Evolutionary conservation across 2,329 filamentous ascomycete genomes (phyloP).

Genomic region (Cercospora citrullina): DNA sequence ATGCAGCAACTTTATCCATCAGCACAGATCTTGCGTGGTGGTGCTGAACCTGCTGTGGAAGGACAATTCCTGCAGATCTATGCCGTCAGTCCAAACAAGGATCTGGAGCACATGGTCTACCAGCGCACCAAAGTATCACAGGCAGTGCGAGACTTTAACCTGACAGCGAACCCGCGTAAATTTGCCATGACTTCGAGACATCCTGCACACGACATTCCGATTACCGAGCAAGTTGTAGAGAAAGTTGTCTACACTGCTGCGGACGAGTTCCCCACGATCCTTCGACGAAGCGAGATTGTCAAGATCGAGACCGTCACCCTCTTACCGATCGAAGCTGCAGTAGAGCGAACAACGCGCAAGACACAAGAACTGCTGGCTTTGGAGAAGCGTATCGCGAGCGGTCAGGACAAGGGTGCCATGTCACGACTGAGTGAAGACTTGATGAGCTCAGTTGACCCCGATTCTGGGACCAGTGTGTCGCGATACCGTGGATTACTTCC

Average conservation of each 20-base stretch:
- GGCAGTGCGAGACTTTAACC: conserved; percentile 79
- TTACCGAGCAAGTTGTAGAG: conserved; percentile 74
- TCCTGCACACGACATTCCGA: conserved; percentile 61
- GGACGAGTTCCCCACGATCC: conserved; percentile 86
- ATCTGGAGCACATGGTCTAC: conserved; percentile 79
- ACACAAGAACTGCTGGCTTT: conserved; percentile 78
- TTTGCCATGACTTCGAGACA: conserved; percentile 77
- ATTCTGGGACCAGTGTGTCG: conserved; percentile 73
- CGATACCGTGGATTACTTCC: conserved; percentile 75
- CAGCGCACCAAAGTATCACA: conserved; percentile 83
- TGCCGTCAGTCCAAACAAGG: conserved; percentile 76
- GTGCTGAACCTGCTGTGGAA: conserved; percentile 72
- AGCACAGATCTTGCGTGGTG: conserved; percentile 74
- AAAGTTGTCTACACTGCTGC: conserved; percentile 82
- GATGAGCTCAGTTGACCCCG: conserved; percentile 71
- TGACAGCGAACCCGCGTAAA: conserved; percentile 72
- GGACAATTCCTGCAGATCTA: conserved; percentile 87
- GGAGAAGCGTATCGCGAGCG: conserved; percentile 64
- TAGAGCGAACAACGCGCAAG: conserved; percentile 88
- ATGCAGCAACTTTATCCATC: conserved; percentile 89
- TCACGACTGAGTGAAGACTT: conserved; percentile 73
- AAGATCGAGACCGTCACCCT: conserved; percentile 65
- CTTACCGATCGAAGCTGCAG: conserved; percentile 76
- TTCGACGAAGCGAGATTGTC: conserved; percentile 83
- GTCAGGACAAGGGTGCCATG: conserved; percentile 64